Conservation (phyloP, 179 eudicot species). For the Spinacia oleracea region DNA sequence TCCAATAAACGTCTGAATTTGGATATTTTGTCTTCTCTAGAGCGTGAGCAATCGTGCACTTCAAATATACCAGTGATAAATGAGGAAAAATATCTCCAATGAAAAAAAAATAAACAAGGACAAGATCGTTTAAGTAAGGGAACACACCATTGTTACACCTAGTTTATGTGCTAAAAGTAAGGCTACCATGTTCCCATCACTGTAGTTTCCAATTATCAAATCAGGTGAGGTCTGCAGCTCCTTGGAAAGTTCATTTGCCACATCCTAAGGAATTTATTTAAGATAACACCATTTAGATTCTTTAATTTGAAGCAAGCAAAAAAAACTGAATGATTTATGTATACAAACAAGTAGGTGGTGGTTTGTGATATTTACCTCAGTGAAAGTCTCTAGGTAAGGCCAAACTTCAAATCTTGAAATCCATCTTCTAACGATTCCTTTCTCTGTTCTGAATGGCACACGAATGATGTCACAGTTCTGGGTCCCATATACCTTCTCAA, state of each 20-base stretch:
- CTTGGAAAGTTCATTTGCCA: constrained; percentile 55
- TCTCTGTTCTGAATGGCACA: constrained; percentile 85
- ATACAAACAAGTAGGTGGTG: not conserved
- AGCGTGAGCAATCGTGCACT: constrained; percentile 97
- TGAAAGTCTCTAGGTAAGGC: constrained; percentile 90
- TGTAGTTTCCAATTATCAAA: constrained; percentile 86
- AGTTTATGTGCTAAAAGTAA: constrained; percentile 77
- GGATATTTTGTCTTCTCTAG: constrained; percentile 89
- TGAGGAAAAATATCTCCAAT: not conserved
- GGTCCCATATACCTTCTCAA: constrained; percentile 71
- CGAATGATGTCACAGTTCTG: constrained; percentile 76
- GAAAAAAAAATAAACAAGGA: not conserved
- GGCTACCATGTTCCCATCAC: constrained; percentile 92
- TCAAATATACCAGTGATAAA: constrained; percentile 9
- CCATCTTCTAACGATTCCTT: constrained; percentile 90
- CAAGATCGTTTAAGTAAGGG: too few species aligned
- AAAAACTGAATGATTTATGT: too few species aligned
- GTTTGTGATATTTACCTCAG: constrained; percentile 48
- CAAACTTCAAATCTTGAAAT: constrained; percentile 97
- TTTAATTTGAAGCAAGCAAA: not conserved
- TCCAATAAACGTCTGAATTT: constrained; percentile 79
- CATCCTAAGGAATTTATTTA: constrained; percentile 49
- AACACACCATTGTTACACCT: constrained; percentile 74
- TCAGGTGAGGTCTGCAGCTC: constrained; percentile 78
- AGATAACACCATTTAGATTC: not conserved